A percentile compares a stretch with the other conserved stretches of the same genome.
Conservation (phyloP, 2,329 filamentous ascomycete species). For the Teratosphaeria epicoccoides region DNA sequence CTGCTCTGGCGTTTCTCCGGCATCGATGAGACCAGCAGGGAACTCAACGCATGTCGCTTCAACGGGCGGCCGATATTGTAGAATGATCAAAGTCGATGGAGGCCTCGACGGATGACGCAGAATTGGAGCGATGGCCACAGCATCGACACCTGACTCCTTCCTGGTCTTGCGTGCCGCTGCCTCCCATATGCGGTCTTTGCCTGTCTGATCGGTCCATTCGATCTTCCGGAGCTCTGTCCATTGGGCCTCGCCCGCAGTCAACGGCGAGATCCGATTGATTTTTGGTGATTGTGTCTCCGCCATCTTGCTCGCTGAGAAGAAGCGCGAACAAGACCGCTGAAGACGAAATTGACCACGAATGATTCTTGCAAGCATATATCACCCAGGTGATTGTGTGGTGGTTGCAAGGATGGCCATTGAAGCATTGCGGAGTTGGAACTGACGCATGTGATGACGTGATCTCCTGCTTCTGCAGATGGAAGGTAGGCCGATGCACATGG, state of each 20-base stretch:
- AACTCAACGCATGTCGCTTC: slow-evolving; percentile 50
- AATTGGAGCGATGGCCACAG: slow-evolving; percentile 48
- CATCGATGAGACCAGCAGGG: slow-evolving; percentile 50
- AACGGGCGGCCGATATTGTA: slow-evolving; percentile 50
- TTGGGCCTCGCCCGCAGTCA: slow-evolving; percentile 42
- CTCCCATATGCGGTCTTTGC: slow-evolving; percentile 40
- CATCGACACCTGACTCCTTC: slow-evolving; percentile 47
- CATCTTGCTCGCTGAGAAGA: slow-evolving; percentile 12
- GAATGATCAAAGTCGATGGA: slow-evolving; percentile 44
- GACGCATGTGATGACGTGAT: neutral
- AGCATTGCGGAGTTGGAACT: neutral
- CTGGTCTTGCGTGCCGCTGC: slow-evolving; percentile 42
- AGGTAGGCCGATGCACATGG: too few relatives aligned
- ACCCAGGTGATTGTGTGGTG: neutral
- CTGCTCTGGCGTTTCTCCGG: slow-evolving; percentile 44
- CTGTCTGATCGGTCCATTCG: slow-evolving; percentile 37
- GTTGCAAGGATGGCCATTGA: neutral
- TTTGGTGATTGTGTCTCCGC: slow-evolving; percentile 22
- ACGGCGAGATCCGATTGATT: slow-evolving; percentile 38
- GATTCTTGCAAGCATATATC: neutral
- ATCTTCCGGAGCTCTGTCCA: slow-evolving; percentile 49
- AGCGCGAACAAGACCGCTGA: neutral
- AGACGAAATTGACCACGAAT: neutral
- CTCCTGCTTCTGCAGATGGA: too few relatives aligned
- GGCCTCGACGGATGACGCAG: slow-evolving; percentile 38